Evolutionary conservation across 805 yeast species (phyloP), one percentile per base, ranked within the genome.

Genomic region (Yamadazyma scolyti): DNA sequence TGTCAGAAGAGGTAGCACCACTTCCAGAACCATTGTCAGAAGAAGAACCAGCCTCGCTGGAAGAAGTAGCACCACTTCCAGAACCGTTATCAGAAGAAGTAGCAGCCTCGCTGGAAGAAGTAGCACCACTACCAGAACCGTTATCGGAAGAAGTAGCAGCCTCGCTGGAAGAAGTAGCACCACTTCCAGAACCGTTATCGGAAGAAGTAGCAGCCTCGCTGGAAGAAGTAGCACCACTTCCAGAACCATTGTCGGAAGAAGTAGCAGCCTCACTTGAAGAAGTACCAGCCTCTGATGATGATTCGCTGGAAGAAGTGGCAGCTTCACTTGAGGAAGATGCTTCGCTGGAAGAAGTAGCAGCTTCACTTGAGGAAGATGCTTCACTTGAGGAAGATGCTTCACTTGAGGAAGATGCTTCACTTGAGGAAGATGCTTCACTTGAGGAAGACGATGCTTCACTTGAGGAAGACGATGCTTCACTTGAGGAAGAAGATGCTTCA

Each of bases 401-500:
- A 31, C 27, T 20, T 10, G 35, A 26, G 9, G 27, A 21, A 10
- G 30, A 15, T 16, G 10, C 26, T 26, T 27, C 37, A 25, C 23
- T 14, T 17, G 29, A 28, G 17, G 28, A 16, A 4, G 29, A n/a
- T 23, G 11, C 34, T 13, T 33, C 39, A 28, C 24, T 23, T n/a
- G 43, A 31, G 8, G 43, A 30, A 12, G 30, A 17, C 3, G 28
- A 22, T 4, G n/a, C 38, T 20, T 20, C 28, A 19, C 25, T 19
- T 5, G 34, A 26, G 9, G 34, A 27, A 16, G 19, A 8, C 7
- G 35, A 20, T 10, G 7, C 28, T 11, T 27, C 30, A 22, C 23
- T 24, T n/a, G 33, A 20, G 8, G 28, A 16, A 3, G 19, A 18
- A 10, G 29, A 15, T 23, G 20, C 27, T 13, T 18, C 28, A 20